These are phyloP conservation scores for Trypanosomatidae sp. DNA, from an alignment of 208 protist species.

Conservation along the genomic window DNA sequence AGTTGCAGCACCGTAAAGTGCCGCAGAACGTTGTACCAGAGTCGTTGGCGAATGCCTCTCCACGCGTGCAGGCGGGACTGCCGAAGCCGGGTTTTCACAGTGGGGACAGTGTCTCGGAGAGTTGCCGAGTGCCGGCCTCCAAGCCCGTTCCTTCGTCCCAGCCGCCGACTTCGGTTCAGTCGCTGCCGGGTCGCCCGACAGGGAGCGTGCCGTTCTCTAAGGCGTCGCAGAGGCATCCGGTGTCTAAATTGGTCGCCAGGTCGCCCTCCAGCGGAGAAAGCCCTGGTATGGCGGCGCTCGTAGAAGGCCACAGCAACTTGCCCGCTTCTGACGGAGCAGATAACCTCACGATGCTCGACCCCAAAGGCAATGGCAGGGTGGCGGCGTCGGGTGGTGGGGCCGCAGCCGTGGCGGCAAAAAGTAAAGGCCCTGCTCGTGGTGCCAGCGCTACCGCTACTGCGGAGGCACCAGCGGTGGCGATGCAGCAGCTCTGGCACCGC, in stretches of 20 bases:
- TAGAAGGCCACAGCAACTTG: not conserved
- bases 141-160: not conserved
- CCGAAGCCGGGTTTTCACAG: not conserved
- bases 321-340: not conserved
- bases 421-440: not conserved
- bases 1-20: conserved; percentile 5
- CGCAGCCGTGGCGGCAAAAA: not conserved
- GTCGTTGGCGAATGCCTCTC: not conserved
- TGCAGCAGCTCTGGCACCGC: conserved; percentile 19
- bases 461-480: not conserved
- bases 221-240: not conserved
- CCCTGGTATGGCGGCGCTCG: not conserved
- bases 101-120: not conserved
- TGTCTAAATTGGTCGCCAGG: not conserved
- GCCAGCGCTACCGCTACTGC: not conserved
- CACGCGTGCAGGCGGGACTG: not conserved
- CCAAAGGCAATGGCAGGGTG: not conserved
- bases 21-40: not conserved
- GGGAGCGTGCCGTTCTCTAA: not conserved
- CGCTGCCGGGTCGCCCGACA: no score
- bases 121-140: not conserved
- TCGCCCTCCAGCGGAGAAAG: not conserved
- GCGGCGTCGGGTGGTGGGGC: not conserved
- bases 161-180: not conserved
- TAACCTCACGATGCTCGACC: not conserved